Evolutionary conservation across 768 basidiomycete genomes (phyloP).

Genomic region (Suillus subalutaceus): DNA sequence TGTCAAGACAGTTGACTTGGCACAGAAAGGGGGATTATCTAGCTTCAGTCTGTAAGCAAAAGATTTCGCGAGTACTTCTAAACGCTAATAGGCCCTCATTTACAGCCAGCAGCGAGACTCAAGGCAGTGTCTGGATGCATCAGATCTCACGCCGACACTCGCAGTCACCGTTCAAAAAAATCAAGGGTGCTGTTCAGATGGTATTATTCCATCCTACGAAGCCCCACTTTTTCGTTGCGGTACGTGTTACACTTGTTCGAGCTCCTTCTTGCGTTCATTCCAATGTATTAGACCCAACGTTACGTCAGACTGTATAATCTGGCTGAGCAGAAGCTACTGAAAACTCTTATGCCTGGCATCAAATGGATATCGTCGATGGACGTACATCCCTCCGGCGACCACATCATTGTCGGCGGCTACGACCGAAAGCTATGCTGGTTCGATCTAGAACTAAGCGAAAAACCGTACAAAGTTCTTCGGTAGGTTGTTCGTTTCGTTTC

Average conservation of each 20-base stretch:
- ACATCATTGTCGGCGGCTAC: constrained; percentile 96
- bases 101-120: constrained; percentile 64
- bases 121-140: constrained; percentile 93
- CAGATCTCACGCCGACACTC: constrained; percentile 93
- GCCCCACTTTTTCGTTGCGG: constrained; percentile 97
- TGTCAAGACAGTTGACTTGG: constrained; percentile 85
- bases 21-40: constrained; percentile 95
- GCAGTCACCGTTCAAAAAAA: constrained; percentile 96
- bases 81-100: constrained; percentile 16
- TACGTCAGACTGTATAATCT: constrained; percentile 96
- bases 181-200: constrained; percentile 87
- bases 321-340: constrained; percentile 88
- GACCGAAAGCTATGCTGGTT: constrained; percentile 99
- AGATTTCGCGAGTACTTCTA: neutral
- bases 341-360: constrained; percentile 93
- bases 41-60: constrained; percentile 85
- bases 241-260: constrained; percentile 43
- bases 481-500: constrained; percentile 31
- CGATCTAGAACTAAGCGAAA: constrained; percentile 93
- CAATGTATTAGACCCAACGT: constrained; percentile 77
- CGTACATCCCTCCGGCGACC: constrained; percentile 93
- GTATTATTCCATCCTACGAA: constrained; percentile 94
- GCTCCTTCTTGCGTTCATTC: constrained; percentile 18
- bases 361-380: constrained; percentile 98
- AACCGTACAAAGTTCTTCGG: constrained; percentile 97